Base-by-base conservation (phyloP, 2,329 filamentous ascomycete species). In the Aspergillus fischeri region DNA sequence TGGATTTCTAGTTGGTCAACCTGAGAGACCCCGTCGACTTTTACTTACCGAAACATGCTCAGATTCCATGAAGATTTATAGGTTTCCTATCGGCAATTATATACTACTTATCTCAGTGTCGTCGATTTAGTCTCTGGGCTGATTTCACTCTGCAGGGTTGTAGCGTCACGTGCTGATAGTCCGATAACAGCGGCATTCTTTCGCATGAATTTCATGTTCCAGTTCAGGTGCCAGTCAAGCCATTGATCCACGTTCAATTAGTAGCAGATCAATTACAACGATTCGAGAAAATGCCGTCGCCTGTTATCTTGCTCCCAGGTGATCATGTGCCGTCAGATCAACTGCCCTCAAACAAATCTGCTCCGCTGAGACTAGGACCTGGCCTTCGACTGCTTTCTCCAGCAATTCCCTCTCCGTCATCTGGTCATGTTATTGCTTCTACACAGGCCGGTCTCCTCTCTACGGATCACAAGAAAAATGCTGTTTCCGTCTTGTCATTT, bases 321-420 rank as follows among this genome's bases (percentile, higher is more conserved):
- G 92, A 97, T 66, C 70, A 78, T 32, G 82, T 97, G 49, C 84
- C 90, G 57, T 73, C 83, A 1, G 80, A 83, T 27, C 76, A 83
- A 38, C 81, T 96, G 41, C 90, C 91, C 2, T 83, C 83, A 29
- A 81, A 82, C 50, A 90, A 85, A 60, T 81, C 80, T 58, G 80
- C 80, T 62, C 85, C 91, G 42, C 80, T 96, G 61, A 90, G 90
- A 55, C 82, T 97, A 27, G 92, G 92, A 28, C 90, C 91, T 17
- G 92, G 92, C 55, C 81, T 97, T 56, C 88, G 89, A 60, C 87
- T 95, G 73, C 86, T 91, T 58, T 90, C 90, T 47, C 88, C 86
- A 81, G 87, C 61, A 80, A 89, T 61, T 86, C 86, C 55, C 83
- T 75, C 65, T 81, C 81, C 73, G 47, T 75, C 65, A 81, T 81